A percentile compares a stretch with the other conserved stretches of the same genome.
phyloP scores from a whole-genome alignment of 169 alveolate genomes.

The Plasmodium coatneyi region DNA sequence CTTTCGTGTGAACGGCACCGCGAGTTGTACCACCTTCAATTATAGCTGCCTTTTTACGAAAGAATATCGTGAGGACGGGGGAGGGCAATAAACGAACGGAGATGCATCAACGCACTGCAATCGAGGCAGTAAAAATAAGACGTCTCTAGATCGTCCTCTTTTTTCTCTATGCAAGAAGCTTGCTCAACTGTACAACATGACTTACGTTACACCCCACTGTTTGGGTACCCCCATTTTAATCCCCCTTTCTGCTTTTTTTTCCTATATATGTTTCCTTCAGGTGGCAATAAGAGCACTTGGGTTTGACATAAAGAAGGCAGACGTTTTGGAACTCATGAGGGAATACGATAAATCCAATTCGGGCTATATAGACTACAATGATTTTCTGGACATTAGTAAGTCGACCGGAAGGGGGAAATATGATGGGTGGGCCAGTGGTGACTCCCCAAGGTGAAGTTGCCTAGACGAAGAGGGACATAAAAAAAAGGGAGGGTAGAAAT shows the following conservation, averaged over 20 bases:
- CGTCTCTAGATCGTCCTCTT: not conserved
- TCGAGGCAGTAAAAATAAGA: not conserved
- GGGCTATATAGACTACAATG: conserved; percentile 87
- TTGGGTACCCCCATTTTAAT: not conserved
- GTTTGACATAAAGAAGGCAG: conserved; percentile 96
- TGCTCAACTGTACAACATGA: not conserved
- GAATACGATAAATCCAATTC: conserved; percentile 90
- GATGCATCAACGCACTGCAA: not conserved
- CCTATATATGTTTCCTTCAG: conserved; percentile 69
- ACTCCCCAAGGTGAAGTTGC: not conserved
- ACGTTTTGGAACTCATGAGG: conserved; percentile 90
- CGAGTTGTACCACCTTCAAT: not conserved
- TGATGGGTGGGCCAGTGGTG: not conserved
- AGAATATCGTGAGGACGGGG: not conserved
- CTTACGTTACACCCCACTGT: not conserved
- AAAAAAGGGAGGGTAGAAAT: not conserved
- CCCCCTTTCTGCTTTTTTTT: not conserved
- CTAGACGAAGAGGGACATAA: not conserved
- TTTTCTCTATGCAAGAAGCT: not conserved
- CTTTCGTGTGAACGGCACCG: not conserved
- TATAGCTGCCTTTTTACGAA: not conserved
- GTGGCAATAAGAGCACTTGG: conserved; percentile 99
- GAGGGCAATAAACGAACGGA: not conserved
- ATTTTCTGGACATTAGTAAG: conserved; percentile 87
- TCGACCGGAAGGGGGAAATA: not conserved